These are phyloP conservation scores for Lycium ferocissimum DNA, from an alignment of 257 asterid species.

Conservation along the genomic window DNA sequence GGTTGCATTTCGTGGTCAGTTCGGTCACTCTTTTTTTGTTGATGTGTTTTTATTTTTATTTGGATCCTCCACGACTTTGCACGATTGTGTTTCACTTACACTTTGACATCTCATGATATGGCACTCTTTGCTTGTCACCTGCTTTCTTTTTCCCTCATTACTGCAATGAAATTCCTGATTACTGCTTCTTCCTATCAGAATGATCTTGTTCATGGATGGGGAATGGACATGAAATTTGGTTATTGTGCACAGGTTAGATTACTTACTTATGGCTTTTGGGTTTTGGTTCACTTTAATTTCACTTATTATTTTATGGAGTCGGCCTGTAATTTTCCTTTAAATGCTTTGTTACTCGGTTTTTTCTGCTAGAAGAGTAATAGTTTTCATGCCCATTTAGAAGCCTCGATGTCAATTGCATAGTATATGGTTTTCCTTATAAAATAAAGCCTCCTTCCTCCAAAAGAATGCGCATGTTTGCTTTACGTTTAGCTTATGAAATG, in stretches of 20 bases:
- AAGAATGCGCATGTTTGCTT: too few species aligned
- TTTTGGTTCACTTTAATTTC: slow-evolving; percentile 7
- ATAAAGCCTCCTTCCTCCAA: too few species aligned
- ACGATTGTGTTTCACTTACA: background rate
- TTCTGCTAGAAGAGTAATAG: too few species aligned
- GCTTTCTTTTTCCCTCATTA: background rate
- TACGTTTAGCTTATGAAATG: too few species aligned
- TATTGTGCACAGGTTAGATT: slow-evolving; percentile 90
- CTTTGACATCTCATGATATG: background rate
- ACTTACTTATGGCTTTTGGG: background rate
- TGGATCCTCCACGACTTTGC: background rate
- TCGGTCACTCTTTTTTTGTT: background rate
- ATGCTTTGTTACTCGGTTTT: background rate
- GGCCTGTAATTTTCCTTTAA: background rate
- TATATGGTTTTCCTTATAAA: too few species aligned
- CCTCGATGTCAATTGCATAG: too few species aligned
- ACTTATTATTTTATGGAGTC: background rate
- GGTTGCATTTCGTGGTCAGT: background rate
- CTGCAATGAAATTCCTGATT: background rate
- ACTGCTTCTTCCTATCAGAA: slow-evolving; percentile 55
- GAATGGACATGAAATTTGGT: slow-evolving; percentile 97
- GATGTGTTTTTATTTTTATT: background rate
- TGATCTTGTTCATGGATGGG: slow-evolving; percentile 99
- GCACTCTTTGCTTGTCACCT: background rate
- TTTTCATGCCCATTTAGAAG: too few species aligned